Conservation (phyloP, 2,329 filamentous ascomycete genomes). For the Fusarium avenaceum region DNA sequence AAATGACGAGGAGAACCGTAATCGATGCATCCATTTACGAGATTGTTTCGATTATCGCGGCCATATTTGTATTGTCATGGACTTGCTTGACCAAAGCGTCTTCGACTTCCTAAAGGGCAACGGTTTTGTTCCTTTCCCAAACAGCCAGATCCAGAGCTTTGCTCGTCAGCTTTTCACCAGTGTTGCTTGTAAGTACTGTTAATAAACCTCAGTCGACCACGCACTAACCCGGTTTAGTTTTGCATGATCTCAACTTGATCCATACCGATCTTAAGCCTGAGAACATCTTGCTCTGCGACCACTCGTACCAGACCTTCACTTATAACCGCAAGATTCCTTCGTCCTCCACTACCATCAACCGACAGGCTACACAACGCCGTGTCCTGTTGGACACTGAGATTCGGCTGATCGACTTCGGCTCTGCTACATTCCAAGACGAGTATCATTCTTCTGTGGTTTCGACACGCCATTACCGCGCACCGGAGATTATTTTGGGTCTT, state of each 20-base stretch:
- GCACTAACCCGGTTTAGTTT: constrained; percentile 68
- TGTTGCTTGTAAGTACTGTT: constrained; percentile 83
- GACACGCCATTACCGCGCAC: constrained; percentile 77
- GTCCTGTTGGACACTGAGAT: constrained; percentile 78
- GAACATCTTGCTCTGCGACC: constrained; percentile 76
- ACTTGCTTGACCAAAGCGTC: constrained; percentile 89
- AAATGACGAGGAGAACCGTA: constrained; percentile 92
- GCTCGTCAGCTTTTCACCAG: constrained; percentile 97
- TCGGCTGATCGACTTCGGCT: constrained; percentile 78
- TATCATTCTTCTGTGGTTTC: constrained; percentile 80
- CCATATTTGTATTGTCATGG: constrained; percentile 90
- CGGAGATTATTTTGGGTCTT: constrained; percentile 77
- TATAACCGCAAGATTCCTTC: constrained; percentile 79
- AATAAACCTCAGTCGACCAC: background rate
- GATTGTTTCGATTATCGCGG: constrained; percentile 98
- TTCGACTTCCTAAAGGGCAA: constrained; percentile 99
- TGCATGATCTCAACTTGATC: constrained; percentile 97
- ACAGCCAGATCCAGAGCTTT: constrained; percentile 98
- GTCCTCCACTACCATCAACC: constrained; percentile 70
- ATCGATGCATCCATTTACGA: constrained; percentile 95
- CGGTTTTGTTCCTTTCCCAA: constrained; percentile 94
- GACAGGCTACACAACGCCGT: constrained; percentile 73
- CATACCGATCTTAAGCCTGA: constrained; percentile 85
- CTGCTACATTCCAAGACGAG: constrained; percentile 79
- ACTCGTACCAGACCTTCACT: constrained; percentile 76